Base-by-base conservation (phyloP, 441 rosid species). In the Lepidium campestre region DNA sequence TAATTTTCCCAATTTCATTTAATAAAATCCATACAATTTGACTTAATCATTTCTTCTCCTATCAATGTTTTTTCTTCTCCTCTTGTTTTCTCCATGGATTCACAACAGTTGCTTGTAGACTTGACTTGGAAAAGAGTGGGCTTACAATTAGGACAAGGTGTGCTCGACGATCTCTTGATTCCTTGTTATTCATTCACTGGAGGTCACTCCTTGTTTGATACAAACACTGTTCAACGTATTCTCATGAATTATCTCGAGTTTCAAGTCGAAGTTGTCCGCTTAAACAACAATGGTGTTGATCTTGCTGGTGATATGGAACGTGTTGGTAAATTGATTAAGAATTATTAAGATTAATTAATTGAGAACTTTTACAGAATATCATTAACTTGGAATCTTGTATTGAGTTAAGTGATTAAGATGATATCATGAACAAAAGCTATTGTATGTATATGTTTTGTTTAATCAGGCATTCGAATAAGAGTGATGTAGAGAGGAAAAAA, bases 71-170 rank as follows among this genome's bases (percentile, higher is more conserved):
- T n/a, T n/a, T n/a, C n/a, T n/a, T n/a, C n/a, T n/a, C n/a, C n/a
- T n/a, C n/a, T n/a, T n/a, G n/a, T n/a, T n/a, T n/a, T n/a, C n/a
- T n/a, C n/a, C n/a, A n/a, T n/a, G n/a, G n/a, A n/a, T n/a, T n/a
- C n/a, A 87, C 93, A 60, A 90, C 97, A 4, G 86, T 90, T 53
- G 97, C 96, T 75, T 93, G 97, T 72, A 79, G 94, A 56, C 91
- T 93, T 42, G 98, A 85, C 75, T 74, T 87, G 61, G 93, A 87
- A 75, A 87, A 82, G 70, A 79, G 87, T 87, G 87, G 87, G 82
- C 9, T 64, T 71, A 47, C 88, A 85, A 57, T 71, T 87, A 56
- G 76, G 81, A 34, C 93, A 87, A 62, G 88, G 88, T 6, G 87
- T 82, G 20, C 72, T 85, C 22, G 88, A 87, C 14, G 90, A 85